phyloP scores from a whole-genome alignment of 2,329 filamentous ascomycete genomes.

The Monilinia polystroma region DNA sequence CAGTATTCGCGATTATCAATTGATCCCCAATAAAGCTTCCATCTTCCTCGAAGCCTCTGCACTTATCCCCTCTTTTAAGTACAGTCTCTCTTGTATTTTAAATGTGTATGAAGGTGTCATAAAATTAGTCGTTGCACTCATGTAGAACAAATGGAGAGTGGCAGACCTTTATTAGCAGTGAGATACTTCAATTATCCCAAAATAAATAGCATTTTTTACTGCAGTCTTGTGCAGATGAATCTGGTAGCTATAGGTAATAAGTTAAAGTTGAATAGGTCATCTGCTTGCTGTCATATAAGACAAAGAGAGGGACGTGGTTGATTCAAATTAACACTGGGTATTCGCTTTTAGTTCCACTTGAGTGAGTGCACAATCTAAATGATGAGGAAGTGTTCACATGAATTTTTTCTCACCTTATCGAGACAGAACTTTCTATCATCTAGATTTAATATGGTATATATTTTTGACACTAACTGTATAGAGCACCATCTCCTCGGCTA shows the following conservation, averaged over 20 bases:
- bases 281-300: too few relatives aligned
- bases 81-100: not conserved
- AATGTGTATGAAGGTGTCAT: not conserved
- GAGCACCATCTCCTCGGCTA: not conserved
- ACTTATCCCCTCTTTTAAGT: too few relatives aligned
- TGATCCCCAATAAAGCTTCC: not conserved
- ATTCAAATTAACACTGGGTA: not conserved
- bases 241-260: not conserved
- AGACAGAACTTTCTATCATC: not conserved
- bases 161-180: not conserved
- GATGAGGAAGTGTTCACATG: not conserved
- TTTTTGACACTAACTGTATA: not conserved
- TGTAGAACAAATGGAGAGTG: not conserved
- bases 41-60: not conserved
- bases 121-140: not conserved
- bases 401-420: not conserved
- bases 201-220: not conserved
- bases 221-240: not conserved
- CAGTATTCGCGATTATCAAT: not conserved
- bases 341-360: not conserved
- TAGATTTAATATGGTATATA: not conserved
- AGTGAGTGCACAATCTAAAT: not conserved
- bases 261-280: rapidly evolving
- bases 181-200: not conserved
- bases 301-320: not conserved